phyloP scores from a whole-genome alignment of 2,329 filamentous ascomycete genomes.

The Kalmusia sp. region DNA sequence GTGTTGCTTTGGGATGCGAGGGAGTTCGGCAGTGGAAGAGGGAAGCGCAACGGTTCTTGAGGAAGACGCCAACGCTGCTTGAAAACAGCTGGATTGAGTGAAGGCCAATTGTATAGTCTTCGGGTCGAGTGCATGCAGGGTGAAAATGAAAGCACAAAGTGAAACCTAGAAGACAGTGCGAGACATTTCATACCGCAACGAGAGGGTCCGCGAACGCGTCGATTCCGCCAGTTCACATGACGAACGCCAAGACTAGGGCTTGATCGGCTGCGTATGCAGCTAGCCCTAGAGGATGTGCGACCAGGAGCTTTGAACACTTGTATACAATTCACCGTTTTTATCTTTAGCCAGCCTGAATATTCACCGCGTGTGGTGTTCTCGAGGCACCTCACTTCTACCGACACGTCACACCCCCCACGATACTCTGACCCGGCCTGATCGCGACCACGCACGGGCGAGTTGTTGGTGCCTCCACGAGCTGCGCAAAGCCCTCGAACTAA shows the following conservation, averaged over 20 bases:
- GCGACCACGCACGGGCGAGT: conserved; percentile 1
- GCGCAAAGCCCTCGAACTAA: not conserved
- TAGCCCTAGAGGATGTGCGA: conserved; percentile 1
- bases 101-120: no score
- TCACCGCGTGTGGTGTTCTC: not conserved
- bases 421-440: not conserved
- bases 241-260: conserved; percentile 1
- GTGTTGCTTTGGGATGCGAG: no score
- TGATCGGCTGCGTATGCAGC: not conserved
- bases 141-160: not conserved
- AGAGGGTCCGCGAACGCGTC: conserved; percentile 2
- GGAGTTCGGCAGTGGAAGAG: no score
- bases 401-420: not conserved
- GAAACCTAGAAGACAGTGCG: no score
- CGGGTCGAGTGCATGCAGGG: not conserved
- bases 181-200: not conserved
- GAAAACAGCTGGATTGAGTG: no score
- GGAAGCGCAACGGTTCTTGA: not conserved
- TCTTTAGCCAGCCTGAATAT: not conserved
- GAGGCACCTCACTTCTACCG: not conserved
- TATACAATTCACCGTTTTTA: conserved; percentile 3
- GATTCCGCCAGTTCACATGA: conserved; percentile 4
- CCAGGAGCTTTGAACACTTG: conserved; percentile 9
- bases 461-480: not conserved
- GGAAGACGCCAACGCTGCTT: not conserved